Evolutionary conservation across 2,329 filamentous ascomycete genomes (phyloP), one percentile per base, ranked within the genome.

Genomic region (Hymenoscyphus fraxineus): DNA sequence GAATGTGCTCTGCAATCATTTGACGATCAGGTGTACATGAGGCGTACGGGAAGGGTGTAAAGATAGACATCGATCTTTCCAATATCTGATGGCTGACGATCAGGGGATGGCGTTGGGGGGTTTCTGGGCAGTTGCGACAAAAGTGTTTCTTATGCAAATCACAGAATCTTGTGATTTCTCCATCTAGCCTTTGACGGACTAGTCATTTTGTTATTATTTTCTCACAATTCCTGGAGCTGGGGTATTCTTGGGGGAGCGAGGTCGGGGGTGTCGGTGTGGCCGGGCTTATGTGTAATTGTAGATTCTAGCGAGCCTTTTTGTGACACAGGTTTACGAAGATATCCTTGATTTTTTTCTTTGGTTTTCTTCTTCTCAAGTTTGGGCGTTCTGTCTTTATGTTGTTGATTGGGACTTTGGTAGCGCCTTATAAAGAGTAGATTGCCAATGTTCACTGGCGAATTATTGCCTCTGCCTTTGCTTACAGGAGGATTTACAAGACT

Each of bases 11-110:
- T 70, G 69, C 68, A 66, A 38, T 63, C 62, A 64, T 51, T 51
- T 19, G 63, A 68, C 57, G 60, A 59, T 67, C 56, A 69, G 66
- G 69, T 65, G 63, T 65, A 69, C 62, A 69, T 70, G 67, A 70
- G 44, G 44, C 44, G 44, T 51, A 51, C 0, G 44, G 70, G 70
- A 69, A 66, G 62, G 65, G 67, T 72, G 66, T 65, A 64, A 64
- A 59, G 63, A 69, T 71, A 70, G 65, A 68, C 66, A 68, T 69
- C 65, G 62, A 60, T 27, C 7, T 44, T 27, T 51, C 44, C 12
- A 51, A 10, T 51, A 22, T 51, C 10, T 51, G 44, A 51, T 51
- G 44, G 19, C 6, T 22, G 44, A 19, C 22, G 16, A n/a, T 51
- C 2, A 7, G 44, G 44, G 44, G 44, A 12, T 22, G 44, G 44